Percentiles rank a stretch among this genome's conserved stretches.
These are phyloP conservation scores for Iberis pinnata DNA, from an alignment of 345 rosid species.

Conservation along the genomic window DNA sequence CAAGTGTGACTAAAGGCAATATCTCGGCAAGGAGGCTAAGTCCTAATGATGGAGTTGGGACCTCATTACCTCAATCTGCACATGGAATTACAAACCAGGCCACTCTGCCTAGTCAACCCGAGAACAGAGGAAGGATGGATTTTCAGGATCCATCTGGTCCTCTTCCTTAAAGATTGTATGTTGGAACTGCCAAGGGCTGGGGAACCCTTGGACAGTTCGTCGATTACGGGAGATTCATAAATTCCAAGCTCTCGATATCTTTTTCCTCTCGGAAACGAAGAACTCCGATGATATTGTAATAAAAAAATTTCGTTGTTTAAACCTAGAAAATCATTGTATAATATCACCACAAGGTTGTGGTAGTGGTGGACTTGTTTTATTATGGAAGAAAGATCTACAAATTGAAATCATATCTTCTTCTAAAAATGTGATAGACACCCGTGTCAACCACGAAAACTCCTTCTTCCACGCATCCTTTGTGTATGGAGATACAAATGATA, in stretches of 20 bases:
- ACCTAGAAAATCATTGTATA: neutral
- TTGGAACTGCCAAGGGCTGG: neutral
- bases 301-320: neutral
- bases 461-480: neutral
- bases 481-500: too few species aligned
- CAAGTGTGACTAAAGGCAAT: too few species aligned
- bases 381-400: neutral
- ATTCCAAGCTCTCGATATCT: neutral
- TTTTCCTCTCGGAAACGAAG: neutral
- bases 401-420: neutral
- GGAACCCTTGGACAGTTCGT: neutral
- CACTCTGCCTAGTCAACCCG: too few species aligned
- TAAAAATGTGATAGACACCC: neutral
- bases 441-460: neutral
- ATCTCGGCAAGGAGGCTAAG: too few species aligned
- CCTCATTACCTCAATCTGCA: too few species aligned
- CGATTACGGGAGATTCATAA: neutral
- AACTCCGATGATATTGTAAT: neutral
- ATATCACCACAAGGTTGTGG: neutral
- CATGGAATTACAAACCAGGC: too few species aligned
- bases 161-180: neutral
- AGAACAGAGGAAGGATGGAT: neutral
- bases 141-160: neutral
- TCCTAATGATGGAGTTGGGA: too few species aligned
- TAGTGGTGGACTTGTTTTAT: neutral